Conservation (phyloP, 345 rosid genomes). For the Trapa incisa region DNA sequence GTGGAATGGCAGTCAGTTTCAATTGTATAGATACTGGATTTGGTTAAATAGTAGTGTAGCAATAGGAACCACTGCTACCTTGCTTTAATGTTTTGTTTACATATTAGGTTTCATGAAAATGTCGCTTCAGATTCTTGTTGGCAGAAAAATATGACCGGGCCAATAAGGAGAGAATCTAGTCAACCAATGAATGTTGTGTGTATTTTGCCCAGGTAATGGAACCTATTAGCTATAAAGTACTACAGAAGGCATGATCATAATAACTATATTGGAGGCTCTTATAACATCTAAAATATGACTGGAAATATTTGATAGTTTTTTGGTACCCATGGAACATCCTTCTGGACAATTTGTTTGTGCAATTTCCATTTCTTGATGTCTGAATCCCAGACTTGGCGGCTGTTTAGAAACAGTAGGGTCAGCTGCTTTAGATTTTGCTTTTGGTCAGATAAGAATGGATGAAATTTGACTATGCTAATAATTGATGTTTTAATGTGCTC, state of each 20-base stretch:
- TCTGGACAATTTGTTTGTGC: neutral
- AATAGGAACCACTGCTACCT: neutral
- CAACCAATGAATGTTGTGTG: neutral
- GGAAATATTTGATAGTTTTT: neutral
- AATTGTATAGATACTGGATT: too few species aligned
- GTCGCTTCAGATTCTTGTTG: neutral
- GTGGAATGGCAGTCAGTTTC: too few species aligned
- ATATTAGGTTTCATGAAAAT: neutral
- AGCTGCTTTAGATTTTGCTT: neutral
- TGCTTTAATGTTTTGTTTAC: neutral
- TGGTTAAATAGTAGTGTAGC: too few species aligned
- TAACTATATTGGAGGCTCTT: neutral
- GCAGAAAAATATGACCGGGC: neutral
- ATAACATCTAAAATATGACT: neutral
- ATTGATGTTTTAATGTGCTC: neutral
- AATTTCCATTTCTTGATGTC: neutral
- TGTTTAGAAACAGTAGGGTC: neutral
- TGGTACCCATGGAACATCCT: neutral
- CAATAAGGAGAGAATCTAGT: neutral
- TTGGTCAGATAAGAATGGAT: neutral
- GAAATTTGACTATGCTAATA: neutral
- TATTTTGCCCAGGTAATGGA: neutral
- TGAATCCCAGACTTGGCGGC: neutral
- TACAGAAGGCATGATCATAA: neutral
- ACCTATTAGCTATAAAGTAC: neutral